Base-by-base conservation (phyloP, 2,329 filamentous ascomycete genomes). In the Xylaria polymorpha region DNA sequence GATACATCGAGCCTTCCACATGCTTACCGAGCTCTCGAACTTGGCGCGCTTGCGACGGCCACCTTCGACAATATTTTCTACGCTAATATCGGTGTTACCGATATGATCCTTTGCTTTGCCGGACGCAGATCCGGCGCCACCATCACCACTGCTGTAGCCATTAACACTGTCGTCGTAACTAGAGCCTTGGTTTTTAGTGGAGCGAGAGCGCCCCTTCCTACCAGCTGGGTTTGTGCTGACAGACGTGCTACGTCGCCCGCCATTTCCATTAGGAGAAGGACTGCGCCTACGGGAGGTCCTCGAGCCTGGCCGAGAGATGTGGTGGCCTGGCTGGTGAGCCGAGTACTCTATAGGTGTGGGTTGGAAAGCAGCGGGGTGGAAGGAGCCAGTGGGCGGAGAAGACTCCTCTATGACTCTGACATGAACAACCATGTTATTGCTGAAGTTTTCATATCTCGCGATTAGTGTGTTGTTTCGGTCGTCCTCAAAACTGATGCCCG, bases 51-150 rank as follows among this genome's bases (percentile, higher is more conserved):
- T 98, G 79, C 96, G 91, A 81, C 96, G 91, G 74, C 95, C 94
- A 78, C 97, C 96, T 82, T 98, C 95, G 70, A 99, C 92, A 81
- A 99, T 98, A 80, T 99, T 99, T 75, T 98, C 94, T 74, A 98
- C 89, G 80, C 95, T 98, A 78, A 99, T 99, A 75, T 99, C 96
- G 18, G 96, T 97, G 79, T 94, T 98, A 58, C 93, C 94, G 76
- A 97, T 89, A 73, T 94, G 92, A 77, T 98, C 94, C 80, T 93
- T 94, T 75, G 87, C 88, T 80, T 92, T 92, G 76, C 92, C 91
- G 68, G 91, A 91, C 73, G 92, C 86, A 64, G 93, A 94, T 73
- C 89, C 91, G 70, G 92, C 88, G 35, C 91, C 93, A 70, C 90
- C 92, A 73, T 97, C 94, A 74, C 92, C 94, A 80, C 94, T 97